Percentiles rank a stretch among this genome's conserved stretches.
Evolutionary conservation across 768 basidiomycete species (phyloP).

Genomic region (Xanthoconium stramineum): DNA sequence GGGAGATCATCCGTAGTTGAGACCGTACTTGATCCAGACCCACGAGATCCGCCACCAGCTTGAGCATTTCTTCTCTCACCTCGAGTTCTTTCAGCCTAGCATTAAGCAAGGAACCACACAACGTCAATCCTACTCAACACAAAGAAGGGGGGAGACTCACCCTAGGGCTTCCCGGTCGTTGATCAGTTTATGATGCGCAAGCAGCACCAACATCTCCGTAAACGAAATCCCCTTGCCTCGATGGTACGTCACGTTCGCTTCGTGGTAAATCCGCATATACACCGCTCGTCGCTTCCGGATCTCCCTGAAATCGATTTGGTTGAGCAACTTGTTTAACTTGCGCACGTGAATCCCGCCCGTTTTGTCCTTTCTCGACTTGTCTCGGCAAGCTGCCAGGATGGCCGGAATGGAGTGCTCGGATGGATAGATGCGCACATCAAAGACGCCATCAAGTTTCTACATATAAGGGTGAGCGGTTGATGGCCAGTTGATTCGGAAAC

Average conservation of each 20-base stretch:
- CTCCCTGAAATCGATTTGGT: conserved; percentile 58
- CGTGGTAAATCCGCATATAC: conserved; percentile 80
- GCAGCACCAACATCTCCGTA: conserved; percentile 79
- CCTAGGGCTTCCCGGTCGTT: conserved; percentile 83
- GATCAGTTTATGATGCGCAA: conserved; percentile 91
- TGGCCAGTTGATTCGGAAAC: background rate
- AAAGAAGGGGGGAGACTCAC: conserved; percentile 37
- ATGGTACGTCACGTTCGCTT: conserved; percentile 73
- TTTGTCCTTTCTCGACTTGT: conserved; percentile 33
- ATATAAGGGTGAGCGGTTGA: background rate
- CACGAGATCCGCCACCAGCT: conserved; percentile 78
- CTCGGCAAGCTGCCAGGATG: conserved; percentile 52
- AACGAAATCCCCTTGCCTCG: conserved; percentile 83
- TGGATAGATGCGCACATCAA: conserved; percentile 87
- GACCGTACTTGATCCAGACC: conserved; percentile 84
- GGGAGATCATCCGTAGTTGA: conserved; percentile 70
- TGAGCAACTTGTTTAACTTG: conserved; percentile 57
- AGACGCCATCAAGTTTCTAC: conserved; percentile 80
- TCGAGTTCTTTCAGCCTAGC: conserved; percentile 79
- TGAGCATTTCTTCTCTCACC: conserved; percentile 68
- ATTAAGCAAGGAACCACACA: background rate
- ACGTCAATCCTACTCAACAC: background rate
- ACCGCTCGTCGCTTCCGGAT: conserved; percentile 66
- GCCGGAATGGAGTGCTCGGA: conserved; percentile 57
- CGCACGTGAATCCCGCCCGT: conserved; percentile 58